Conservation (phyloP, 2,329 filamentous ascomycete species). For the Alternaria incomplexa region DNA sequence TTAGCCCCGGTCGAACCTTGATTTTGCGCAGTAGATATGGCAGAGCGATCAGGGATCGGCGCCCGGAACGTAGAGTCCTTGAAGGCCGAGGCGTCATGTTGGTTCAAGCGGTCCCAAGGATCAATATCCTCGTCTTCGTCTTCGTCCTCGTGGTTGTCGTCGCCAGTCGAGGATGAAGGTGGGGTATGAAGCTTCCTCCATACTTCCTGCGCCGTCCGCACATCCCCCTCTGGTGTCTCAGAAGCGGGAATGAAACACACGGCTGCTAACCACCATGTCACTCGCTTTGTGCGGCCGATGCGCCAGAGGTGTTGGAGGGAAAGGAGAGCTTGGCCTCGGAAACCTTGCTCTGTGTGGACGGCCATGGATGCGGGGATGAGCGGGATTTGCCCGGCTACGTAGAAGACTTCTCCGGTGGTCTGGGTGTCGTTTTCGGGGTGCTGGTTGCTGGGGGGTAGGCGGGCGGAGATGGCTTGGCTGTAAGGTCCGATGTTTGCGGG, state of each 20-base stretch:
- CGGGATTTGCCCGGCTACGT: slow-evolving; percentile 90
- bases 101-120: slow-evolving; percentile 69
- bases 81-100: slow-evolving; percentile 56
- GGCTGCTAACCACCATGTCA: slow-evolving; percentile 76
- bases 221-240: slow-evolving; percentile 23
- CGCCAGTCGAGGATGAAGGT: not conserved
- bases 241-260: slow-evolving; percentile 59
- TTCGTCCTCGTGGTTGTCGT: slow-evolving; percentile 53
- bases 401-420: slow-evolving; percentile 54
- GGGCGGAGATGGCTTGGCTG: slow-evolving; percentile 78
- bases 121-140: slow-evolving; percentile 60
- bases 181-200: slow-evolving; percentile 51
- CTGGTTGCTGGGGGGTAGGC: slow-evolving; percentile 36
- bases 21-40: not conserved
- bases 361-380: slow-evolving; percentile 81
- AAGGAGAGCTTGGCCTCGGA: slow-evolving; percentile 68
- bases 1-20: not conserved
- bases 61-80: slow-evolving; percentile 33
- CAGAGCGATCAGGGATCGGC: slow-evolving; percentile 52
- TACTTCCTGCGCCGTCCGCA: slow-evolving; percentile 47
- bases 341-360: slow-evolving; percentile 52
- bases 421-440: slow-evolving; percentile 15
- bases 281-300: slow-evolving; percentile 73
- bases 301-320: slow-evolving; percentile 90
- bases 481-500: slow-evolving; percentile 98